A percentile compares a stretch with the other conserved stretches of the same genome.
Conservation (phyloP, 345 rosid species). For the Populus deltoides region DNA sequence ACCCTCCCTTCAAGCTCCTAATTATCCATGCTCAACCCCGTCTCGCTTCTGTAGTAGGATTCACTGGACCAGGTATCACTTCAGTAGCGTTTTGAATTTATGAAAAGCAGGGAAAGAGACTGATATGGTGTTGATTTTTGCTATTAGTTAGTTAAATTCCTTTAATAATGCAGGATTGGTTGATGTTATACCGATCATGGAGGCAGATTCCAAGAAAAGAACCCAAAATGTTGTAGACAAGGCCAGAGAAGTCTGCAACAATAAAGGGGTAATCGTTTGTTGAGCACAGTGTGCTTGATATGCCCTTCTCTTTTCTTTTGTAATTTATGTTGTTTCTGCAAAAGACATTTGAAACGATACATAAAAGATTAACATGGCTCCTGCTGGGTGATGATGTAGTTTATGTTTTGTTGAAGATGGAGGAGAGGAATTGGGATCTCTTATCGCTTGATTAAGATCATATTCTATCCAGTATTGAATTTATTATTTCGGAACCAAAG, state of each 20-base stretch:
- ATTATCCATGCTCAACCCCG: conserved; percentile 46
- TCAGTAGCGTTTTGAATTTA: too few relatives aligned
- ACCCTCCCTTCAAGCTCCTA: conserved; percentile 45
- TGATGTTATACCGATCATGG: conserved; percentile 29
- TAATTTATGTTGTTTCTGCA: too few relatives aligned
- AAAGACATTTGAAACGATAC: too few relatives aligned
- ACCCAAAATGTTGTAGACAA: conserved; percentile 20
- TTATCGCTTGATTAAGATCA: too few relatives aligned
- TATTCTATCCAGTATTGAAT: too few relatives aligned
- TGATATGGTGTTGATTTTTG: background rate
- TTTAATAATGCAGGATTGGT: conserved; percentile 13
- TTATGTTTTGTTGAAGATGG: background rate
- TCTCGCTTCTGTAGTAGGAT: conserved; percentile 29
- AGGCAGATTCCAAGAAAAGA: conserved; percentile 33
- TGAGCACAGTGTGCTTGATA: too few relatives aligned
- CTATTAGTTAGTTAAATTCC: background rate
- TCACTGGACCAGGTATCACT: conserved; percentile 40
- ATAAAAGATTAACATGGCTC: too few relatives aligned
- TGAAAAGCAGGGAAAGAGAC: too few relatives aligned
- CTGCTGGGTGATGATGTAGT: too few relatives aligned
- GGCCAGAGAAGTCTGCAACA: conserved; percentile 30
- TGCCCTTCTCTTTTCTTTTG: too few relatives aligned
- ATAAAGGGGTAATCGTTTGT: conserved; percentile 19
- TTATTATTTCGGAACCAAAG: too few relatives aligned
- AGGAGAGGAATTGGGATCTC: background rate